A percentile compares a stretch with the other conserved stretches of the same genome.
Evolutionary conservation across 805 yeast species (phyloP).

Genomic region (Wickerhamomyces rabaulensis): DNA sequence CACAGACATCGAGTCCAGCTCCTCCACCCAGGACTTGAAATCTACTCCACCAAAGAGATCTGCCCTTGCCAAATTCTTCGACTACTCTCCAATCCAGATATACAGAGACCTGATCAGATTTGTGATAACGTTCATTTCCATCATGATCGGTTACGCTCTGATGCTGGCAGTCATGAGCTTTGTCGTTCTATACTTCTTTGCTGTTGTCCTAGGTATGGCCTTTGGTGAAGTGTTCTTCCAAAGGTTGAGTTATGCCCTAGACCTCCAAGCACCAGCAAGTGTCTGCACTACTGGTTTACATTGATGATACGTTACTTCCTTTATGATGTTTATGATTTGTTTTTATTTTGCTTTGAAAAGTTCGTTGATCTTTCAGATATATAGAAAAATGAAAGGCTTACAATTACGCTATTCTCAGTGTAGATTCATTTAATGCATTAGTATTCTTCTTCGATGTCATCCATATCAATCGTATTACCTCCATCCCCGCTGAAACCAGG

Average conservation of each 20-base stretch:
- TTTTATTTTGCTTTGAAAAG: too few relatives aligned
- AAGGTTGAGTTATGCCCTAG: constrained; percentile 35
- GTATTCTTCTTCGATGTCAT: constrained; percentile 9
- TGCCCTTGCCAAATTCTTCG: constrained; percentile 28
- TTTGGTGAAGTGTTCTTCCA: constrained; percentile 68
- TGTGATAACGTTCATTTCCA: constrained; percentile 51
- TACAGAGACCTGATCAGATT: constrained; percentile 53
- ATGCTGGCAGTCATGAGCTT: constrained; percentile 80
- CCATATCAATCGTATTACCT: constrained; percentile 1
- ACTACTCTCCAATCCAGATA: constrained; percentile 30
- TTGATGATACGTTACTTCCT: neutral
- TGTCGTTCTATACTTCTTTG: constrained; percentile 64
- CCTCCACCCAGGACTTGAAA: neutral
- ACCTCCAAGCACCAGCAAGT: constrained; percentile 1
- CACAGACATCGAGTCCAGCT: constrained; percentile 1
- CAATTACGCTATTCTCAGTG: neutral
- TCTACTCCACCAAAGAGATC: constrained; percentile 4
- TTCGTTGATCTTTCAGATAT: neutral
- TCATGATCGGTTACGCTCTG: constrained; percentile 62
- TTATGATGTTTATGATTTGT: neutral
- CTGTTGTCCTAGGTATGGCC: constrained; percentile 63
- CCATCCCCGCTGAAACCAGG: neutral
- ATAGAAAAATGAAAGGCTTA: too few relatives aligned
- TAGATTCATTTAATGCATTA: neutral
- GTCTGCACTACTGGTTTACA: constrained; percentile 5